Base-by-base conservation (phyloP, 805 yeast species). In the Millerago galiae region DNA sequence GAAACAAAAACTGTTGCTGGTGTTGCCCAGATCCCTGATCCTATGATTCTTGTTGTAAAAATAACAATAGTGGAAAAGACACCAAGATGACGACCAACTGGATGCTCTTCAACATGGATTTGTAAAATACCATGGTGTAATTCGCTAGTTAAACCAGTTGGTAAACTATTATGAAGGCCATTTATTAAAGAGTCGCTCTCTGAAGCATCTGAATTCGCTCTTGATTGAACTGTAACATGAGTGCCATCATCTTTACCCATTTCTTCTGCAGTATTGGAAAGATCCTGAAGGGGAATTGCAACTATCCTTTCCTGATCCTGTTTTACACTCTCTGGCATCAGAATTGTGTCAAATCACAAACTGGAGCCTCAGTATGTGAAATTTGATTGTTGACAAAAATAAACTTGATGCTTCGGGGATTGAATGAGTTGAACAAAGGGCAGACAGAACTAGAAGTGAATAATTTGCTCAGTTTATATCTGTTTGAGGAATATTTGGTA, bases 31-130 rank as follows among this genome's bases (percentile, higher is more conserved):
- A 84, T 83, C 0, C 93, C 93, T 0, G 89, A 80, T 0, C 95
- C 93, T 11, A 84, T 65, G 34, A 84, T 83, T 46, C 90, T 65
- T 13, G 86, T 77, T 7, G 84, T 70, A 51, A 81, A 79, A 44
- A 82, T 61, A 35, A 81, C 71, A 33, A 79, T 69, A 0, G 86
- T 80, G 7, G 88, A 78, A 51, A 73, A 81, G 2, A 81, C 58
- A 0, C 91, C 91, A 46, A 84, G 58, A 59, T 83, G 88, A 31
- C 91, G 65, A 1, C 91, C 91, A 50, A 81, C 88, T 1, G 90
- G 90, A 10, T 53, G 41, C 13, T 55, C 56, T 34, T 55, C 59
- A 15, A 52, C 34, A 35, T 49, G 53, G 8, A 51, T 15, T 18
- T 42, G 44, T 4, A 37, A 14, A 4, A 26, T 8, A n/a, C 37